phyloP scores from a whole-genome alignment of 768 basidiomycete species.

The Lactarius deliciosus region DNA sequence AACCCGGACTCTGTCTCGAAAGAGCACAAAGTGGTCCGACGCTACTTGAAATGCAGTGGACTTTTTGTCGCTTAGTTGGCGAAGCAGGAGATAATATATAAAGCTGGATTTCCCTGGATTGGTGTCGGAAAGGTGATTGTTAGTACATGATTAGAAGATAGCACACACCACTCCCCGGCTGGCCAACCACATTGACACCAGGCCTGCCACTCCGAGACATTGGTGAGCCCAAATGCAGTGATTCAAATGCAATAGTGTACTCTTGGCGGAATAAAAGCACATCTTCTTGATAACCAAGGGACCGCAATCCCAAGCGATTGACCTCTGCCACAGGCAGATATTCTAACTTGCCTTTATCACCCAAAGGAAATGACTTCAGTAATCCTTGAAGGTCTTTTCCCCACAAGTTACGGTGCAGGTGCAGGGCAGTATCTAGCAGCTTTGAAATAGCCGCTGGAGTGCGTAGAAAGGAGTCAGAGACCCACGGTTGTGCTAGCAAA shows the following conservation, averaged over 20 bases:
- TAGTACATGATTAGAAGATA: neutral
- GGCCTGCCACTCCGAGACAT: neutral
- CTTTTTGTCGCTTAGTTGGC: neutral
- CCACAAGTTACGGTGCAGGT: neutral
- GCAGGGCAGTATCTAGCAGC: neutral
- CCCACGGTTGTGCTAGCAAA: neutral
- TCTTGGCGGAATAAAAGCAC: neutral
- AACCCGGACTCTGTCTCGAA: neutral
- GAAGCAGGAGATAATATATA: neutral
- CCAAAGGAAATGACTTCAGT: neutral
- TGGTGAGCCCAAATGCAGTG: neutral
- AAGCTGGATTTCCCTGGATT: neutral
- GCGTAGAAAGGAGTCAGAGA: neutral
- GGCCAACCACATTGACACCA: neutral
- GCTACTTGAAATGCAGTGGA: neutral
- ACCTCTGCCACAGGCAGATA: neutral
- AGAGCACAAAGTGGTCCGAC: neutral
- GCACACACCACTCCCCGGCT: neutral
- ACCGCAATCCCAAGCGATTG: neutral
- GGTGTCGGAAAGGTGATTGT: neutral
- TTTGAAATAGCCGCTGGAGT: no score
- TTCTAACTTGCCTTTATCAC: neutral
- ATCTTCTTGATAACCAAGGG: neutral
- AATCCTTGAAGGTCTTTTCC: neutral
- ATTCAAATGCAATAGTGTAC: neutral